Evolutionary conservation across 2,329 filamentous ascomycete genomes (phyloP), one percentile per base, ranked within the genome.

Genomic region (Calonectria ilicicola): DNA sequence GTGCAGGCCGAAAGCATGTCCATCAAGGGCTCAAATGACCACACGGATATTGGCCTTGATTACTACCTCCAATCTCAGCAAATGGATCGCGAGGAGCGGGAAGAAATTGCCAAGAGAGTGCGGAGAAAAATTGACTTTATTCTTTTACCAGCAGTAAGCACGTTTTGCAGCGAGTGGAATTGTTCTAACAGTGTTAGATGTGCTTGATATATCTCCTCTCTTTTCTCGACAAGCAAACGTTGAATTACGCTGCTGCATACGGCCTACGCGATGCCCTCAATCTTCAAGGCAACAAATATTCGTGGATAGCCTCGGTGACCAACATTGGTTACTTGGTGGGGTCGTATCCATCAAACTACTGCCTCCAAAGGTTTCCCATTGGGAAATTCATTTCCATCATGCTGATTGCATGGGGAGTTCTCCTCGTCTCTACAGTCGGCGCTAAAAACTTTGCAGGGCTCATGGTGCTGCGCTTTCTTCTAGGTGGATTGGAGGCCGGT

Each of bases 1-100:
- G 53, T 10, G 15, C 32, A 23, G 26, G 26, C 53, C 29, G 58
- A 46, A 15, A 46, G 21, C 58, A 63, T 44, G 38, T 27, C 40
- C 17, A 78, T 79, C 67, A 66, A 79, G 7, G 17, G 75, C 5
- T 53, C 64, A 0, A 67, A 64, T 1, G 47, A 38, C 23, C 72
- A 40, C 14, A 76, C 74, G 1, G 26, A 51, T 1, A 69, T 79
- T 0, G 58, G 58, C 15, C 38, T 63, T 17, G 40, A 46, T 32
- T 63, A 63, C 58, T 0, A n/a, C 76, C 53, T 76, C 71, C 0
- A 69, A 73, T 5, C 77, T 76, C 63, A 47, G 63, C 58, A 63
- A 46, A 63, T 63, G 40, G 58, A 46, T 23, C 58, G 40, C 10
- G 40, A 10, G 3, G 40, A 63, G 26, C 27, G 58, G 6, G 3